Conservation (phyloP, 2,329 filamentous ascomycete species). For the Fusarium secorum region DNA sequence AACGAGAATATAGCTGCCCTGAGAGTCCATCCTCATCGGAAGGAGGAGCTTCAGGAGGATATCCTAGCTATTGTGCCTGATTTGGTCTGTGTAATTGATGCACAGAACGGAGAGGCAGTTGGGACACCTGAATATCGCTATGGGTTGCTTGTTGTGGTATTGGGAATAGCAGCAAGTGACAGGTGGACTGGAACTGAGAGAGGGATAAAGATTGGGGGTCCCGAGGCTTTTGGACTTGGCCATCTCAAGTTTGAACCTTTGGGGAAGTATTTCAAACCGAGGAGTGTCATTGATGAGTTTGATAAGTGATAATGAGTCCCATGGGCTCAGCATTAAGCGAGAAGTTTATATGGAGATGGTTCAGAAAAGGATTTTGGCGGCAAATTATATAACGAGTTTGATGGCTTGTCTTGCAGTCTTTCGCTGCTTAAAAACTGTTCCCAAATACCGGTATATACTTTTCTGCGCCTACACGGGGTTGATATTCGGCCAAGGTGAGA, state of each 20-base stretch:
- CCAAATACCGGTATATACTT: neutral
- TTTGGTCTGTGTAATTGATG: conserved; percentile 63
- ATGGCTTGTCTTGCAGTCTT: neutral
- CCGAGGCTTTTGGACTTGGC: conserved; percentile 56
- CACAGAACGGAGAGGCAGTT: conserved; percentile 63
- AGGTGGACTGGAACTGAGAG: conserved; percentile 55
- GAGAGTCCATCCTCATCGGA: conserved; percentile 43
- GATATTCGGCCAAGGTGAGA: conserved; percentile 4
- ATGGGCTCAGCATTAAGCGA: neutral
- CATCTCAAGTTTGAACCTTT: conserved; percentile 58
- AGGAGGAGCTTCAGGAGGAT: conserved; percentile 51
- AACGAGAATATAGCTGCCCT: conserved; percentile 76
- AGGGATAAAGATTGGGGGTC: conserved; percentile 60
- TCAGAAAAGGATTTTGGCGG: neutral
- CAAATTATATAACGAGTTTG: too few species aligned
- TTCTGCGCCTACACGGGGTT: neutral
- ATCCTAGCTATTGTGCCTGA: conserved; percentile 65
- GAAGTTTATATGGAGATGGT: neutral
- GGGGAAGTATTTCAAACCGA: conserved; percentile 58
- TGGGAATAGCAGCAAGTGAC: conserved; percentile 56
- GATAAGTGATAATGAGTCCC: conserved; percentile 7
- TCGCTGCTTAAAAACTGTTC: neutral
- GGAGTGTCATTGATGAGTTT: conserved; percentile 63
- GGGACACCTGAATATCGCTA: conserved; percentile 66
- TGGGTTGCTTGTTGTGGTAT: conserved; percentile 58